Percentiles rank a stretch among this genome's conserved stretches.
These are phyloP conservation scores for Tricholoma sp. DNA, from an alignment of 768 basidiomycete species.

Conservation along the genomic window DNA sequence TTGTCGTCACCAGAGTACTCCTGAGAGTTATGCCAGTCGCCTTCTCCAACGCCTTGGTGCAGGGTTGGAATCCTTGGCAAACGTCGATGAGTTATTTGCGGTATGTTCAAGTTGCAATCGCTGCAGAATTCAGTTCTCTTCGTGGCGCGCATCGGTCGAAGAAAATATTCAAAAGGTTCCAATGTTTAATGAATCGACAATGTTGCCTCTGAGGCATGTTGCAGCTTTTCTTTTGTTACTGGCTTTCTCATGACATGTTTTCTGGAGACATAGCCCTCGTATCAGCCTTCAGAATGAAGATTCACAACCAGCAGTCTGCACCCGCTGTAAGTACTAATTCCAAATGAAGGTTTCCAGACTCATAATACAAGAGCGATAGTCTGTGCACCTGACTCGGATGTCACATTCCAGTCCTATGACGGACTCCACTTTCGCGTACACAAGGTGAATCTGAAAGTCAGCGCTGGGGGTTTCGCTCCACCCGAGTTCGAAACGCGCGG, in stretches of 20 bases:
- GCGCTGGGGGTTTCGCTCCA: slow-evolving; percentile 8
- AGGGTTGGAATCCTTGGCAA: background rate
- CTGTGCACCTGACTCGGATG: slow-evolving; percentile 6
- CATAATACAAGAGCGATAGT: background rate
- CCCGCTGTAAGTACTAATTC: background rate
- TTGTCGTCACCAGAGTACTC: background rate
- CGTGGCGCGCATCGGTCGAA: background rate
- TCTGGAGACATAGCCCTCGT: too few species aligned
- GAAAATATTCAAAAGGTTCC: background rate
- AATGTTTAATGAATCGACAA: background rate
- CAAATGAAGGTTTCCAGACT: background rate
- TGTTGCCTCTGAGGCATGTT: background rate
- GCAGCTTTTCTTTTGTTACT: too few species aligned
- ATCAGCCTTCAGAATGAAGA: background rate
- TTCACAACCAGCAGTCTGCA: background rate
- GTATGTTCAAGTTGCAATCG: background rate
- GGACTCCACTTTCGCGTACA: slow-evolving; percentile 9
- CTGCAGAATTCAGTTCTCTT: background rate
- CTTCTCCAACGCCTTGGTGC: background rate
- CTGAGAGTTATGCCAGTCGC: background rate
- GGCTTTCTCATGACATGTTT: background rate
- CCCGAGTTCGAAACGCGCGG: background rate
- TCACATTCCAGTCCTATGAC: slow-evolving; percentile 10
- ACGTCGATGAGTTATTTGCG: background rate
- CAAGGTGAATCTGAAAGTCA: slow-evolving; percentile 7